Conservation (phyloP, 148 eudicot genomes). For the Gaultheria prostrata region DNA sequence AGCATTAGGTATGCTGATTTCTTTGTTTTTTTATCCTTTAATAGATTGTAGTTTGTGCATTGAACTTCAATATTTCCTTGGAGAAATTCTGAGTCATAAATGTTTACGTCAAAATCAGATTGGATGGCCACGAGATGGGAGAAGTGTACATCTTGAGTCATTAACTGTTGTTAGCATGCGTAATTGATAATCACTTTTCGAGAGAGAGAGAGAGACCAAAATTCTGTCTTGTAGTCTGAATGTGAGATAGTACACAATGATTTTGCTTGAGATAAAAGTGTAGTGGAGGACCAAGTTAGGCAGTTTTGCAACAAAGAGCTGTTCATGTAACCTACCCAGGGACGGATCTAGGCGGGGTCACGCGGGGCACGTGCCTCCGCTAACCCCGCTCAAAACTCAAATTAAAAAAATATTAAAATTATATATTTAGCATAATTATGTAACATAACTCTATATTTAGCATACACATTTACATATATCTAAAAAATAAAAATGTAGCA, state of each 20-base stretch:
- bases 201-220: background rate
- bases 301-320: conserved; percentile 20
- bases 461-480: too few species aligned
- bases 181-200: background rate
- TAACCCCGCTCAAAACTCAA: too few species aligned
- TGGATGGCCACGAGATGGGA: background rate
- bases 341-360: too few species aligned
- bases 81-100: background rate
- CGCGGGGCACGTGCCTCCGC: too few species aligned
- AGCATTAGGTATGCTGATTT: background rate
- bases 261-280: conserved; percentile 6
- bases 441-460: too few species aligned
- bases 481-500: too few species aligned
- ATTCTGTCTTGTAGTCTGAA: conserved; percentile 1
- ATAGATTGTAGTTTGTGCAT: background rate
- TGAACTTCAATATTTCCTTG: background rate
- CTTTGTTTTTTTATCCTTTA: background rate
- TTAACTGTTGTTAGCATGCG: background rate
- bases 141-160: background rate
- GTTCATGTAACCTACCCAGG: background rate
- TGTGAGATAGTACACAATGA: background rate
- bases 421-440: too few species aligned
- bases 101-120: background rate
- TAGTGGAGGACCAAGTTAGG: conserved; percentile 17
- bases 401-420: too few species aligned